Conservation (phyloP, 2,329 filamentous ascomycete species). For the Hyphodiscus sp. region DNA sequence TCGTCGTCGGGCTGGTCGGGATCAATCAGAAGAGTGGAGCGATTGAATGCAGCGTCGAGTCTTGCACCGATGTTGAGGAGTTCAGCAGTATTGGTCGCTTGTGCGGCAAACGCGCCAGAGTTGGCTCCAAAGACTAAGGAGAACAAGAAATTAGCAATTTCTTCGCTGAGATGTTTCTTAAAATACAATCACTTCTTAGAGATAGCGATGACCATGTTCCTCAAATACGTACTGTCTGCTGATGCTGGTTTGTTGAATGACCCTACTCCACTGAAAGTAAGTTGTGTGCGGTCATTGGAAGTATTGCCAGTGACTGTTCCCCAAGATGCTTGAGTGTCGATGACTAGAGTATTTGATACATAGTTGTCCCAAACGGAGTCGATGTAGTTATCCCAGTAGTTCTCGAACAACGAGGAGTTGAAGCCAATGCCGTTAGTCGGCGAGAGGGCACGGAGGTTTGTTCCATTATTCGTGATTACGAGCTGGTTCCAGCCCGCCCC, state of each 20-base stretch:
- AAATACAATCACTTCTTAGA: no score
- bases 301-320: conserved; percentile 45
- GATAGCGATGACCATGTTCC: no score
- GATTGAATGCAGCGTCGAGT: conserved; percentile 70
- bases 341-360: conserved; percentile 36
- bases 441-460: conserved; percentile 36
- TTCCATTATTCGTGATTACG: conserved; percentile 18
- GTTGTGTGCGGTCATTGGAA: conserved; percentile 18
- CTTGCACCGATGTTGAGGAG: conserved; percentile 62
- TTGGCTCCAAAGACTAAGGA: conserved; percentile 52
- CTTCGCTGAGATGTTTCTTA: no score
- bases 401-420: conserved; percentile 35
- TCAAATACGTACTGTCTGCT: conserved; percentile 38
- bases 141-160: no score
- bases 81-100: conserved; percentile 24
- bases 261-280: conserved; percentile 36
- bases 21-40: conserved; percentile 57
- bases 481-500: conserved; percentile 54
- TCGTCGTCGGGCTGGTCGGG: conserved; percentile 47
- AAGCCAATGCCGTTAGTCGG: conserved; percentile 33
- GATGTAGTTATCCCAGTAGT: conserved; percentile 40
- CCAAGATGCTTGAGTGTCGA: conserved; percentile 59
- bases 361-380: conserved; percentile 38
- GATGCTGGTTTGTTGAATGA: conserved; percentile 51
- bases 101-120: conserved; percentile 49